Base-by-base conservation (phyloP, 2,329 filamentous ascomycete species). In the Alternaria solani region DNA sequence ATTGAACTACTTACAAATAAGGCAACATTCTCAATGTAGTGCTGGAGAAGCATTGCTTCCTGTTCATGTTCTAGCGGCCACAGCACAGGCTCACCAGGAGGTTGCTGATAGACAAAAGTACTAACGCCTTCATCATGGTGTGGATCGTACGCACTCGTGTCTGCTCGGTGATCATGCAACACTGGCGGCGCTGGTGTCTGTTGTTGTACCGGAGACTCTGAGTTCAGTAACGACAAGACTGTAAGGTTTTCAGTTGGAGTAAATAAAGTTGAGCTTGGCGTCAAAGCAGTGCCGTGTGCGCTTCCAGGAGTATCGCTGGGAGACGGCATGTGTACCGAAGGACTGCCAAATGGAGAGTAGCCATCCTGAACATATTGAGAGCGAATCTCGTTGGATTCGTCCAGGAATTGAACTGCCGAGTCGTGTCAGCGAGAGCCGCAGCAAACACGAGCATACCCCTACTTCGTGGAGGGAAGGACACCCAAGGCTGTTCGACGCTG, bases 51-150 rank as follows among this genome's bases (percentile, higher is more conserved):
- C 73, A 76, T 78, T 5, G 75, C 75, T 43, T 78, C 76, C 47
- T 77, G 75, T 46, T 78, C 76, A 34, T 74, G 70, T 42, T 75
- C 70, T 9, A 78, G 53, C 1, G 76, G 75, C 75, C 75, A 78
- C 18, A 77, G 51, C 7, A 76, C 72, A 18, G 73, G 70, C 42
- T 64, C 70, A 6, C 69, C 66, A 7, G 72, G 71, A 18, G 69
- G 63, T 26, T 74, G 75, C 30, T 78, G 71, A 51, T 75, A 72
- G 7, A 73, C 67, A 48, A 76, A 75, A 0, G 66, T 72, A 34
- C 53, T 64, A 36, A 55, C 32, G 5, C 56, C 60, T 32, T 25
- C 54, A 32, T 61, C 30, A 11, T 57, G 47, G 30, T 63, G 28
- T 36, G 56, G 55, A n/a, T 68, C 65, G 7, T 64, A 61, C 0